phyloP scores from a whole-genome alignment of 2,329 filamentous ascomycete genomes.

The Phyllosticta citrichinensis region DNA sequence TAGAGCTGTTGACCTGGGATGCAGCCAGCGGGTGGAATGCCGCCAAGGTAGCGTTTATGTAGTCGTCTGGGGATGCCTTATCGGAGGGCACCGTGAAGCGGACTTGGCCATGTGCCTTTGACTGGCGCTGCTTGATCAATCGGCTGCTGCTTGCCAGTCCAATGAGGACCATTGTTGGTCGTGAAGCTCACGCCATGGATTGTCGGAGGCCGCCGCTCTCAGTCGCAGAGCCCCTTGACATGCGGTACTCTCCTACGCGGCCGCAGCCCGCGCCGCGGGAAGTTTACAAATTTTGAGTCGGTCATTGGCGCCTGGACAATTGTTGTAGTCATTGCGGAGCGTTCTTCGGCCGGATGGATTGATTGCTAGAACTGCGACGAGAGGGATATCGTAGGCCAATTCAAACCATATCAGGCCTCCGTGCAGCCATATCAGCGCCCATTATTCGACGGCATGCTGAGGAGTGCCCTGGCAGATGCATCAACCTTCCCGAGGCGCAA shows the following conservation, averaged over 20 bases:
- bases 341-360: background rate
- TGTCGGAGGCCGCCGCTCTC: conserved; percentile 11
- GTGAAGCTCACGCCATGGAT: conserved; percentile 9
- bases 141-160: conserved; percentile 1
- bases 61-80: background rate
- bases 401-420: background rate
- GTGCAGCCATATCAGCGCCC: background rate
- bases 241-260: background rate
- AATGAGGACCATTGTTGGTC: conserved; percentile 5
- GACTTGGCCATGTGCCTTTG: conserved; percentile 10
- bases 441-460: background rate
- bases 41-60: background rate
- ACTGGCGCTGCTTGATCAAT: background rate
- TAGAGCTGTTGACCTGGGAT: background rate
- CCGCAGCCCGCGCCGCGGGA: background rate
- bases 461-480: background rate
- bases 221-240: conserved; percentile 7
- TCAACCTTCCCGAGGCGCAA: background rate
- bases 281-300: background rate
- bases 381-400: too few relatives aligned
- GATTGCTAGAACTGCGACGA: too few relatives aligned
- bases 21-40: background rate
- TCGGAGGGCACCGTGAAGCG: conserved; percentile 4
- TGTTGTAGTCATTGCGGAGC: background rate
- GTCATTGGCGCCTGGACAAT: background rate